These are phyloP conservation scores for Buddleja alternifolia DNA, from an alignment of 257 asterid genomes.

Conservation along the genomic window DNA sequence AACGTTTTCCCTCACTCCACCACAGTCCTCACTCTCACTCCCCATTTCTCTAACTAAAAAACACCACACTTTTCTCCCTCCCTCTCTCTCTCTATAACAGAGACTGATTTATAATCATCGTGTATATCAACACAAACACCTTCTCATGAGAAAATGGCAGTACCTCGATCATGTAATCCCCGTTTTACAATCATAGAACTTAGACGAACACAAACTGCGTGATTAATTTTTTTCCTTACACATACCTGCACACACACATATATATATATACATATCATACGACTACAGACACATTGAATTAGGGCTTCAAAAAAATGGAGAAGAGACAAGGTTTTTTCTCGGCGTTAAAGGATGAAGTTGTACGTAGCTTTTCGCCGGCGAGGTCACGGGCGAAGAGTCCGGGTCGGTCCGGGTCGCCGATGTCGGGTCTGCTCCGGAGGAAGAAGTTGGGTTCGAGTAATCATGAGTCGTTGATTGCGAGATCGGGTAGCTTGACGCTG, in stretches of 20 bases:
- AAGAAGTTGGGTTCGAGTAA: slow-evolving; percentile 41
- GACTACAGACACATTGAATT: neutral
- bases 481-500: slow-evolving; percentile 74
- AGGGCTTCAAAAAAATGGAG: slow-evolving; percentile 51
- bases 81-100: slow-evolving; percentile 26
- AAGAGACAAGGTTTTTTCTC: slow-evolving; percentile 89
- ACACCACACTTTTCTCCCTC: neutral
- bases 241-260: neutral
- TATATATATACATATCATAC: neutral
- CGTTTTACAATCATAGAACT: slow-evolving; percentile 16
- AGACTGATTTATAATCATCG: slow-evolving; percentile 6
- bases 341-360: slow-evolving; percentile 81
- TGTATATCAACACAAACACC: slow-evolving; percentile 9
- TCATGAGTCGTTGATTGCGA: slow-evolving; percentile 47
- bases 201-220: slow-evolving; percentile 13
- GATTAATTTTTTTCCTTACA: neutral
- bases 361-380: slow-evolving; percentile 83
- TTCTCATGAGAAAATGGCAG: slow-evolving; percentile 22
- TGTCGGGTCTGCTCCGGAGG: slow-evolving; percentile 64
- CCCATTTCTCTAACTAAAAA: slow-evolving; percentile 37
- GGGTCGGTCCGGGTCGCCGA: slow-evolving; percentile 70
- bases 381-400: slow-evolving; percentile 84
- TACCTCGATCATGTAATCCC: slow-evolving; percentile 21
- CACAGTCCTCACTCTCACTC: neutral
- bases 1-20: slow-evolving; percentile 19